A percentile compares a stretch with the other conserved stretches of the same genome.
phyloP scores from a whole-genome alignment of 257 asterid genomes.

The Verbena officinalis region DNA sequence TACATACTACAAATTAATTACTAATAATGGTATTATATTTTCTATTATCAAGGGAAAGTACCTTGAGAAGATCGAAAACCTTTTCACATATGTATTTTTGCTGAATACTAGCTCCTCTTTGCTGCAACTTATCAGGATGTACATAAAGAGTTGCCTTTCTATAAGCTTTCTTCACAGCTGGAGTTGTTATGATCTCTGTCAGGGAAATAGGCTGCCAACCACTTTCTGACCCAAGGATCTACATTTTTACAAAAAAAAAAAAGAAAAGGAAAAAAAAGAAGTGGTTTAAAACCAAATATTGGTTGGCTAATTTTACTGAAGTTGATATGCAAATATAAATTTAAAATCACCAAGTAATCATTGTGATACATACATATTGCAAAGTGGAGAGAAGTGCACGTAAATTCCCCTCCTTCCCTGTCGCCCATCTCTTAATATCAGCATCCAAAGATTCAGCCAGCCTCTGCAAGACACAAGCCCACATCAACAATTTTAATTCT shows the following conservation, averaged over 20 bases:
- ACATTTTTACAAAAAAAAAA: too few relatives aligned
- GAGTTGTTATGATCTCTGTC: conserved; percentile 79
- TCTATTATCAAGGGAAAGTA: too few relatives aligned
- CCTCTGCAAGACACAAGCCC: conserved; percentile 61
- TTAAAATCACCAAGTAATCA: not conserved
- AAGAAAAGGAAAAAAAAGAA: too few relatives aligned
- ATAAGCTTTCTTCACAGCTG: conserved; percentile 91
- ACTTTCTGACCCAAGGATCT: conserved; percentile 88
- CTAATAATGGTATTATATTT: too few relatives aligned
- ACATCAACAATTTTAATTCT: conserved; percentile 19
- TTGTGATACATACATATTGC: conserved; percentile 71
- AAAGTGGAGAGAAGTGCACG: conserved; percentile 98
- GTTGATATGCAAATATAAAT: too few relatives aligned
- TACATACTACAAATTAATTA: too few relatives aligned
- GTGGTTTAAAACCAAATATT: conserved; percentile 19
- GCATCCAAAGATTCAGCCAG: conserved; percentile 89
- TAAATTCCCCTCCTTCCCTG: conserved; percentile 91
- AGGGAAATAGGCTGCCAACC: conserved; percentile 91
- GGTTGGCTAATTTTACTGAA: conserved; percentile 10
- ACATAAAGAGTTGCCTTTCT: conserved; percentile 91
- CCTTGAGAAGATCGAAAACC: conserved; percentile 97
- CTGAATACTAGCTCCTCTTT: conserved; percentile 89
- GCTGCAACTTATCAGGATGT: conserved; percentile 98
- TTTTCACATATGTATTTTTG: conserved; percentile 94
- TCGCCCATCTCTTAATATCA: conserved; percentile 94